Conservation (phyloP, 1,284 basidiomycete genomes). For the Leccinum holopus region DNA sequence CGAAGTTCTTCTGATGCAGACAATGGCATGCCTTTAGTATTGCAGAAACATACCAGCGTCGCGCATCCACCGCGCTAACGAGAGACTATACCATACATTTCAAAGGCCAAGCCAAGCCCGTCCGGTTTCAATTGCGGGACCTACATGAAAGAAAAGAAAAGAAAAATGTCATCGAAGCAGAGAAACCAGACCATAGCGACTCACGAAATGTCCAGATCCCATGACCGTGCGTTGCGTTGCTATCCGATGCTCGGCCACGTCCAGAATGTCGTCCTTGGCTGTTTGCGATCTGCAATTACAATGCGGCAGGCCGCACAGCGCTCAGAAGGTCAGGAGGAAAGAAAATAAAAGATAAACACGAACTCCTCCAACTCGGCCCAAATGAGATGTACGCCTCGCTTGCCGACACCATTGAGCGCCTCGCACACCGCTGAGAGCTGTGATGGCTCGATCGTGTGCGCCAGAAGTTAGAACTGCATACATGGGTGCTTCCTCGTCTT, state of each 20-base stretch:
- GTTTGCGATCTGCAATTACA: conserved; percentile 21
- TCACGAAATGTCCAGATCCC: conserved; percentile 34
- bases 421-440: conserved; percentile 26
- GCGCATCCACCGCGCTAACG: background rate
- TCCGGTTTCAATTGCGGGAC: conserved; percentile 34
- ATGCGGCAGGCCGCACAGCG: background rate
- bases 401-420: conserved; percentile 11
- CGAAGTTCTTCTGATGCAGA: background rate
- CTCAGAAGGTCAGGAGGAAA: background rate
- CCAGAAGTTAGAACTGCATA: conserved; percentile 22
- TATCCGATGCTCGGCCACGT: conserved; percentile 25
- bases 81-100: background rate
- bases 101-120: conserved; percentile 12
- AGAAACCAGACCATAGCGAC: background rate
- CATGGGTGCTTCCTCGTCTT: conserved; percentile 32
- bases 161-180: background rate
- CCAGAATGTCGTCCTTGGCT: conserved; percentile 31
- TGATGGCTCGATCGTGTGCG: conserved; percentile 29
- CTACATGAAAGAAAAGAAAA: conserved; percentile 10
- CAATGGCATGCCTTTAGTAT: background rate
- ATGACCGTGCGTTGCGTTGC: conserved; percentile 23
- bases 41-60: background rate
- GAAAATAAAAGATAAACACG: conserved; percentile 4
- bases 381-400: conserved; percentile 27
- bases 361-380: conserved; percentile 37